phyloP scores from a whole-genome alignment of 2,329 filamentous ascomycete species.

The Aspergillus vadensis region DNA sequence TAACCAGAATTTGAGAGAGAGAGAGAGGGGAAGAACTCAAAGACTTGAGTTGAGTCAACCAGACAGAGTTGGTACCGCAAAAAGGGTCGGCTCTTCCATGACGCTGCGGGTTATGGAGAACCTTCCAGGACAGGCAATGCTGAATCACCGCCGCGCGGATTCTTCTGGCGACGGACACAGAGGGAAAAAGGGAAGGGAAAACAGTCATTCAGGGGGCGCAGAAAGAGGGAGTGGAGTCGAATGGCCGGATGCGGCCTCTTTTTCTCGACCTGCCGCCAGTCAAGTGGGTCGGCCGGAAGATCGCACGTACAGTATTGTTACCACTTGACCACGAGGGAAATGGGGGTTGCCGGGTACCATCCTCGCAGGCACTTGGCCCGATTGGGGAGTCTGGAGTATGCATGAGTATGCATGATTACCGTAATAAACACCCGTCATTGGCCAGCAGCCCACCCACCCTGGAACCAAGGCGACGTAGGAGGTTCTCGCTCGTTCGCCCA shows the following conservation, averaged over 20 bases:
- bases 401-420: constrained; percentile 13
- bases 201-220: constrained; percentile 20
- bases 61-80: no score
- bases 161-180: constrained; percentile 8
- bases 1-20: no score
- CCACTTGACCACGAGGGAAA: constrained; percentile 30
- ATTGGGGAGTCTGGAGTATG: not conserved
- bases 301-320: constrained; percentile 21
- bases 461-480: constrained; percentile 16
- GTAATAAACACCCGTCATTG: constrained; percentile 17
- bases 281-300: constrained; percentile 18
- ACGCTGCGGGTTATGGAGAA: not conserved
- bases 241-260: constrained; percentile 20
- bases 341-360: constrained; percentile 1
- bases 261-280: constrained; percentile 18
- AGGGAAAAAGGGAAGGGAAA: constrained; percentile 6
- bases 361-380: not conserved
- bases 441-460: constrained; percentile 1
- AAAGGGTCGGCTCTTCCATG: not conserved
- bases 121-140: not conserved
- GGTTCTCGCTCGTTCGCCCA: constrained; percentile 28
- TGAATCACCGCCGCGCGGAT: constrained; percentile 7
- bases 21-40: no score
- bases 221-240: constrained; percentile 9
- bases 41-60: no score